phyloP scores from a whole-genome alignment of 2,329 filamentous ascomycete genomes.

The Colletotrichum phormii region DNA sequence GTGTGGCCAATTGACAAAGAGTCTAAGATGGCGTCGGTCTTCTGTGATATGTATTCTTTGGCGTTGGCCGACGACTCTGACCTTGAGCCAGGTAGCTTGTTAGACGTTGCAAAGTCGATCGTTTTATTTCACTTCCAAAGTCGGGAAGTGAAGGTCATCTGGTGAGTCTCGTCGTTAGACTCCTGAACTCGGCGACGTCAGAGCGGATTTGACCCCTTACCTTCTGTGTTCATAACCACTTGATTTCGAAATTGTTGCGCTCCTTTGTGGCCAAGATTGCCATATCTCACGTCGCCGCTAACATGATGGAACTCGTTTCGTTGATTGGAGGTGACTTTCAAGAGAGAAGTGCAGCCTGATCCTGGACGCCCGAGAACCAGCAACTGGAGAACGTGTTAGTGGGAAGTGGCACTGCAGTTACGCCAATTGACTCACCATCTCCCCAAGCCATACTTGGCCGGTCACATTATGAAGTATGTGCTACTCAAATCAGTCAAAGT shows the following conservation, averaged over 20 bases:
- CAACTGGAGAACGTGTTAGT: slow-evolving; percentile 33
- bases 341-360: slow-evolving; percentile 46
- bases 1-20: slow-evolving; percentile 77
- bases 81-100: slow-evolving; percentile 70
- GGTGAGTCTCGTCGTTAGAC: background rate
- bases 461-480: background rate
- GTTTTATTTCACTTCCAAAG: slow-evolving; percentile 75
- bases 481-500: background rate
- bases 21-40: slow-evolving; percentile 52
- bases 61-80: slow-evolving; percentile 45
- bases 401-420: background rate
- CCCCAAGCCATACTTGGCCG: background rate
- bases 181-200: too few relatives aligned
- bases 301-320: slow-evolving; percentile 44
- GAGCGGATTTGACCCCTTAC: background rate
- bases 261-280: slow-evolving; percentile 41
- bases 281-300: slow-evolving; percentile 42
- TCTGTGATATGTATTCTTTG: slow-evolving; percentile 41
- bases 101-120: slow-evolving; percentile 73
- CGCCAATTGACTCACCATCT: background rate
- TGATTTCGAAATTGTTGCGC: slow-evolving; percentile 43
- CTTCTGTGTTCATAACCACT: slow-evolving; percentile 48
- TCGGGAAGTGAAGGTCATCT: slow-evolving; percentile 75
- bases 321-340: slow-evolving; percentile 46
- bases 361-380: slow-evolving; percentile 48